A percentile compares a stretch with the other conserved stretches of the same genome.
These are phyloP conservation scores for Lavandula angustifolia DNA, from an alignment of 257 asterid species.

Conservation along the genomic window DNA sequence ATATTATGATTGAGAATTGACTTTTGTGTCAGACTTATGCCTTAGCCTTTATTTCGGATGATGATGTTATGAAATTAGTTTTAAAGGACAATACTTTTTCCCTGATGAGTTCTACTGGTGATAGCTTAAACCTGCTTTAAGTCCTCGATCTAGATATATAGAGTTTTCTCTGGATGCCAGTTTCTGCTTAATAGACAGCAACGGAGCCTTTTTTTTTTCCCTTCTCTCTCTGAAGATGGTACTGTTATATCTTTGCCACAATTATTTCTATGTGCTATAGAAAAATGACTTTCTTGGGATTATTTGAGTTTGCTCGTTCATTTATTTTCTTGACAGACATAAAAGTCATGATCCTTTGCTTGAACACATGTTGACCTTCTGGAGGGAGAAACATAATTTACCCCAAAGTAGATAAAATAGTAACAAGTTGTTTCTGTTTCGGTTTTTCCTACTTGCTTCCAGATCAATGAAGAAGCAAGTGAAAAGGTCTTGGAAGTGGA, in stretches of 20 bases:
- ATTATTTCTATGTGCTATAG: neutral
- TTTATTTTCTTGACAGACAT: neutral
- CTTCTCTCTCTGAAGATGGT: no score
- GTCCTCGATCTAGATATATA: slow-evolving; percentile 4
- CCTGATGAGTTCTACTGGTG: neutral
- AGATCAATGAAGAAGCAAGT: slow-evolving; percentile 96
- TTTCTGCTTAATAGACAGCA: neutral
- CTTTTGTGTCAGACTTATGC: neutral
- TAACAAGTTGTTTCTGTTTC: slow-evolving; percentile 20
- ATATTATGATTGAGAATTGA: slow-evolving; percentile 4
- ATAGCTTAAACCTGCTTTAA: neutral
- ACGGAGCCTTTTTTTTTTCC: no score
- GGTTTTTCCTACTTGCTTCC: slow-evolving; percentile 30
- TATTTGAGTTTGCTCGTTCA: neutral
- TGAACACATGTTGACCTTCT: slow-evolving; percentile 10
- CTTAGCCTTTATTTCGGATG: neutral
- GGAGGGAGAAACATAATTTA: slow-evolving; percentile 12
- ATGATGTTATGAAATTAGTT: neutral
- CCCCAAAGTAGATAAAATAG: neutral
- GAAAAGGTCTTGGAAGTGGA: slow-evolving; percentile 90
- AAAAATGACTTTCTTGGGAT: neutral
- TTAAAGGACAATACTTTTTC: neutral
- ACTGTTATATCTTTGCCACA: no score
- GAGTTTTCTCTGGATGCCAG: neutral
- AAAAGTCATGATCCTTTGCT: neutral